These are phyloP conservation scores for Verruconis gallopava DNA, from an alignment of 2,329 filamentous ascomycete genomes.

Conservation along the genomic window DNA sequence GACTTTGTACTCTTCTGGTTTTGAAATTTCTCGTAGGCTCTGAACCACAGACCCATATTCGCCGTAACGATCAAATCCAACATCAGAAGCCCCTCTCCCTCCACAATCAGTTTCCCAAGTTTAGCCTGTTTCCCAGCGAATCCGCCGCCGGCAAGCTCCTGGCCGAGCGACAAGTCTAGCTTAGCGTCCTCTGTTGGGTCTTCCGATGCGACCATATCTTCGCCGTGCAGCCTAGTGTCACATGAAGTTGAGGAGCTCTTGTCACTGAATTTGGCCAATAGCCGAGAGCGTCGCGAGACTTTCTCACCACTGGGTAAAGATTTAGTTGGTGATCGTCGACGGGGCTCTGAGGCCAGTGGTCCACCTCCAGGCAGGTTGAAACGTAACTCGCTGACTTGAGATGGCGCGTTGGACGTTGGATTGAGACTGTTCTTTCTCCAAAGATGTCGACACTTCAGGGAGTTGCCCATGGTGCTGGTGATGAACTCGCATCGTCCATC, in stretches of 20 bases:
- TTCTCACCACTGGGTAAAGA: conserved; percentile 18
- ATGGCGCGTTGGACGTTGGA: conserved; percentile 23
- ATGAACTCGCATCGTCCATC: conserved; percentile 74
- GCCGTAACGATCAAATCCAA: conserved; percentile 81
- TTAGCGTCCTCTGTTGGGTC: background rate
- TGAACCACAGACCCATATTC: conserved; percentile 91
- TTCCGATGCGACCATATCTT: background rate
- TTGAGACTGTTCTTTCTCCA: conserved; percentile 58
- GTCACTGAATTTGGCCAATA: conserved; percentile 2
- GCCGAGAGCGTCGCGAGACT: background rate
- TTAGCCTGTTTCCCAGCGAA: conserved; percentile 79
- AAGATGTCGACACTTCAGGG: conserved; percentile 37
- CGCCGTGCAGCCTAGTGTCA: background rate
- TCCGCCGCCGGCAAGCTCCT: conserved; percentile 75
- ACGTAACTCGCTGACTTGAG: conserved; percentile 63
- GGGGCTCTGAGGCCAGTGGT: conserved; percentile 18
- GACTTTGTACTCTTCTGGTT: no score
- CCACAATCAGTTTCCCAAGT: conserved; percentile 81
- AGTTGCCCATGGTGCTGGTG: conserved; percentile 63
- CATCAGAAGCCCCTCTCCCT: conserved; percentile 89
- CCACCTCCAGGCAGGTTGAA: conserved; percentile 63
- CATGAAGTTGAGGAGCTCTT: conserved; percentile 1
- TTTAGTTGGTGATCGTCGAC: conserved; percentile 17
- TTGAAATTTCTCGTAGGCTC: conserved; percentile 51
- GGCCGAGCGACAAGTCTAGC: conserved; percentile 65